Evolutionary conservation across 176 grass and related monocot species (phyloP).

Genomic region (Saccharum officinarum): DNA sequence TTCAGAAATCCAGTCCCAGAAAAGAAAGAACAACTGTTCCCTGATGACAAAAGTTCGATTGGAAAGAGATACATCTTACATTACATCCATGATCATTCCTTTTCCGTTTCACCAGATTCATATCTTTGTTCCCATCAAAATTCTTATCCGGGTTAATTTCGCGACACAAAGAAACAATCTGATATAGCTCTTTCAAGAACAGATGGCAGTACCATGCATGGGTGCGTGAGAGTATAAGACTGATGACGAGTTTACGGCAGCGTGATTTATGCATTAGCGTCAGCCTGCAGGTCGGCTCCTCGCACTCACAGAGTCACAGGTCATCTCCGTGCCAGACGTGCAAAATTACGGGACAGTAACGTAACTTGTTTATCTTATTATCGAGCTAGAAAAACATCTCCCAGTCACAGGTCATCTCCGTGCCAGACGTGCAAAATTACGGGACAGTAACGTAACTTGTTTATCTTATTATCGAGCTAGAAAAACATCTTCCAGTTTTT

Average conservation of each 20-base stretch:
- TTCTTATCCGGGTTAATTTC: background rate
- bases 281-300: background rate
- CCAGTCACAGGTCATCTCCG: too few species aligned
- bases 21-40: background rate
- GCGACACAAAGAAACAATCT: background rate
- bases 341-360: too few species aligned
- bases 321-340: too few species aligned
- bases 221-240: background rate
- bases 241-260: background rate
- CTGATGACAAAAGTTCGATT: background rate
- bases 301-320: background rate
- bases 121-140: background rate
- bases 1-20: background rate
- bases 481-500: background rate
- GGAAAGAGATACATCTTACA: too few species aligned
- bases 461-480: background rate
- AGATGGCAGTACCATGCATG: background rate
- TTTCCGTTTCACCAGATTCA: background rate
- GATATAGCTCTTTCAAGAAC: background rate
- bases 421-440: conserved; percentile 17
- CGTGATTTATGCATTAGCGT: conserved; percentile 27
- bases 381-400: too few species aligned
- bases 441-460: background rate
- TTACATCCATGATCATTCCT: background rate
- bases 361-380: too few species aligned